These are phyloP conservation scores for Candida sojae DNA, from an alignment of 1,139 yeast genomes.

Conservation along the genomic window DNA sequence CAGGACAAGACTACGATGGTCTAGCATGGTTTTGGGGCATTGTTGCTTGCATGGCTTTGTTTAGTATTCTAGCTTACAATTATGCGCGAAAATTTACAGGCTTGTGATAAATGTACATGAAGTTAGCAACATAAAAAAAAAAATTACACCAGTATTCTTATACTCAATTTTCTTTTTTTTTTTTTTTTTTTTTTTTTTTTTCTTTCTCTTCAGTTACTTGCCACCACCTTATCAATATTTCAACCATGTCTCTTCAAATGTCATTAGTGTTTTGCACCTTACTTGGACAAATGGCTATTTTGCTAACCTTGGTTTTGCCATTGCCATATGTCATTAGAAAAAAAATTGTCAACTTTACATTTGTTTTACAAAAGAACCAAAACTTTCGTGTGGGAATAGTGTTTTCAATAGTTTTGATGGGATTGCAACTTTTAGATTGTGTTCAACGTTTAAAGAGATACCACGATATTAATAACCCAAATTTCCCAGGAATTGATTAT, in stretches of 20 bases:
- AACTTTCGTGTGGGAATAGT: slow-evolving; percentile 52
- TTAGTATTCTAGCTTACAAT: slow-evolving; percentile 42
- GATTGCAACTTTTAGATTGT: slow-evolving; percentile 62
- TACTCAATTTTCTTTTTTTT: not conserved
- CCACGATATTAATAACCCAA: slow-evolving; percentile 25
- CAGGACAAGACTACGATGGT: slow-evolving; percentile 80
- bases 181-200: not conserved
- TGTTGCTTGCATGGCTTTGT: slow-evolving; percentile 32
- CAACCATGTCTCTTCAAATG: slow-evolving; percentile 49
- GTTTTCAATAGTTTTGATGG: slow-evolving; percentile 48
- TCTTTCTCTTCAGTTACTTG: no score
- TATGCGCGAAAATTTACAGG: slow-evolving; percentile 49
- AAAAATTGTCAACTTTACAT: slow-evolving; percentile 41
- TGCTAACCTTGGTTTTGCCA: slow-evolving; percentile 60
- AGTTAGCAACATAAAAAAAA: no score
- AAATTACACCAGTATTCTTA: not conserved
- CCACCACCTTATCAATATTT: not conserved
- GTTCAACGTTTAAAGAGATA: slow-evolving; percentile 45
- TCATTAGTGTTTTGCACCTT: slow-evolving; percentile 45
- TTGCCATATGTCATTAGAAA: slow-evolving; percentile 58
- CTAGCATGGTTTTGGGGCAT: slow-evolving; percentile 75
- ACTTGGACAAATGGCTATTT: slow-evolving; percentile 53
- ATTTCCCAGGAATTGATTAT: slow-evolving; percentile 26
- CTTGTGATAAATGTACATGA: slow-evolving; percentile 18
- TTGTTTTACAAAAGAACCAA: slow-evolving; percentile 34